A percentile compares a stretch with the other conserved stretches of the same genome.
phyloP scores from a whole-genome alignment of 768 basidiomycete species.

The Hericium rajendrae region DNA sequence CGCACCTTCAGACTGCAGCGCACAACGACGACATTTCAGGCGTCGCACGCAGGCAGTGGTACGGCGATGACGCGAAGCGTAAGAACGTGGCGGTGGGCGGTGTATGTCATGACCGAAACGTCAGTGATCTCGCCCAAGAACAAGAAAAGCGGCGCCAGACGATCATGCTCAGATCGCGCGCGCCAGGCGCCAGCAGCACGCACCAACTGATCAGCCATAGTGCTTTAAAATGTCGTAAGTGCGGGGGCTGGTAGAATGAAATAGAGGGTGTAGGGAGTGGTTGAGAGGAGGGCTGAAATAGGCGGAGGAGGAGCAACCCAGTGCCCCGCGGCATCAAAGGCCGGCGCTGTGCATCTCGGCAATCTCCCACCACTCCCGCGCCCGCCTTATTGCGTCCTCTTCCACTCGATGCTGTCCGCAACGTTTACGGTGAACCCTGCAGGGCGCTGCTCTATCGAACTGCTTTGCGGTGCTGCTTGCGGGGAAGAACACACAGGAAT shows the following conservation, averaged over 20 bases:
- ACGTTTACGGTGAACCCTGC: too few relatives aligned
- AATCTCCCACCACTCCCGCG: background rate
- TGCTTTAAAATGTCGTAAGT: background rate
- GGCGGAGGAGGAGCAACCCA: background rate
- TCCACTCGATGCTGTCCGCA: too few relatives aligned
- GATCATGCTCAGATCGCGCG: background rate
- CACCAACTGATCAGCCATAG: constrained; percentile 49
- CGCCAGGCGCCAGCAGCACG: constrained; percentile 15
- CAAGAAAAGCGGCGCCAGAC: too few relatives aligned
- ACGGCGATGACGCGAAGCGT: too few relatives aligned
- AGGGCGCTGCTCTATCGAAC: too few relatives aligned
- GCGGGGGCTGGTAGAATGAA: too few relatives aligned
- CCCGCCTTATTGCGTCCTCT: background rate
- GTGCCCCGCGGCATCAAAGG: background rate
- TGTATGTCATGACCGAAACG: too few relatives aligned
- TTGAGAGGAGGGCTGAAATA: background rate
- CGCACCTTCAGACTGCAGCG: constrained; percentile 48
- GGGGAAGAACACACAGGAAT: too few relatives aligned
- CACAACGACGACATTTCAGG: background rate
- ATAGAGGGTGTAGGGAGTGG: background rate
- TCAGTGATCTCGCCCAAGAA: too few relatives aligned
- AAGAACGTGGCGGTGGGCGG: too few relatives aligned
- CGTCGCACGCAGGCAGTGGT: background rate
- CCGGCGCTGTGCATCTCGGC: background rate
- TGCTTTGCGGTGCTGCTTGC: too few relatives aligned